These are phyloP conservation scores for Salix arbutifolia DNA, from an alignment of 345 rosid genomes.

Conservation along the genomic window DNA sequence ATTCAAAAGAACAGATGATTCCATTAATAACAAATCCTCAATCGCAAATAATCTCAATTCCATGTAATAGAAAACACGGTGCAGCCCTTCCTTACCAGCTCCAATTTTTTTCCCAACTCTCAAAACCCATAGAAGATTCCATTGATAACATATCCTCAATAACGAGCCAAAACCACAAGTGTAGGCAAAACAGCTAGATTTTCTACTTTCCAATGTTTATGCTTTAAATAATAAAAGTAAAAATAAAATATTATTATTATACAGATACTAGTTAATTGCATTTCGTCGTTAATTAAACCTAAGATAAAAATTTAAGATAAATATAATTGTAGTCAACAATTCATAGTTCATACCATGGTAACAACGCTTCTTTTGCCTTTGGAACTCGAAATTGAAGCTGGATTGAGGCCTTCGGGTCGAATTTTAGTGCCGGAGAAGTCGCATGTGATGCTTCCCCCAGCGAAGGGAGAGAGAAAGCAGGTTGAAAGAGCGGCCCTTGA, in stretches of 20 bases:
- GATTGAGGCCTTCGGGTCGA: conserved; percentile 44
- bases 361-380: conserved; percentile 64
- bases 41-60: not conserved
- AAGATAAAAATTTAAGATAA: not conserved
- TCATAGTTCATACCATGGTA: conserved; percentile 53
- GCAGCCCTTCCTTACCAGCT: not conserved
- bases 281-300: not conserved
- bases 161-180: not conserved
- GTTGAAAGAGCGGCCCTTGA: conserved; percentile 48
- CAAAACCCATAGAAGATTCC: not conserved
- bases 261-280: not conserved
- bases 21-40: too few species aligned
- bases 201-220: not conserved
- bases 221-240: too few species aligned
- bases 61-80: not conserved
- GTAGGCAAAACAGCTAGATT: not conserved
- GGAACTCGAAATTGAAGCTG: conserved; percentile 42
- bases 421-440: conserved; percentile 52
- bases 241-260: too few species aligned
- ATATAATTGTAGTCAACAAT: not conserved
- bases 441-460: conserved; percentile 43
- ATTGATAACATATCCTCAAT: not conserved
- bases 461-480: conserved; percentile 38
- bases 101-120: not conserved
- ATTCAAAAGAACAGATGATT: not conserved